These are phyloP conservation scores for Carex myosuroides DNA, from an alignment of 176 grass and related monocot genomes.

Conservation along the genomic window DNA sequence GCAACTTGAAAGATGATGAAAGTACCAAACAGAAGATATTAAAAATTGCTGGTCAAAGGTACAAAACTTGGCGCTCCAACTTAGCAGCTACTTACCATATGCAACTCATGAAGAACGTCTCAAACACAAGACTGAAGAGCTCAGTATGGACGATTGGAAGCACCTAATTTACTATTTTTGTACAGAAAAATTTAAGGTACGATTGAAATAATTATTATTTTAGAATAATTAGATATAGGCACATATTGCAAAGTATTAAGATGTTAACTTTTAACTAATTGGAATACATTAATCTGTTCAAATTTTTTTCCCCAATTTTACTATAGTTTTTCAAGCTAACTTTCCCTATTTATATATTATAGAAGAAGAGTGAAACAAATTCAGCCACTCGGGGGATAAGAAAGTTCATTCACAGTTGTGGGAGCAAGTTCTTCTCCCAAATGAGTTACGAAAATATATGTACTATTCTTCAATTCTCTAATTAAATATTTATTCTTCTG, in stretches of 20 bases:
- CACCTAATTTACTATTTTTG: not conserved
- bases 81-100: no score
- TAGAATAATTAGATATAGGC: no score
- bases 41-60: no score
- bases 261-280: not conserved
- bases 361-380: slow-evolving; percentile 1
- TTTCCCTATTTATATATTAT: not conserved
- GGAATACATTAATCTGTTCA: not conserved
- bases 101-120: no score
- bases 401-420: not conserved
- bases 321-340: not conserved
- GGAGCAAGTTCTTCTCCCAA: not conserved
- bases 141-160: not conserved
- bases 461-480: not conserved
- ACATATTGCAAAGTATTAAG: not conserved
- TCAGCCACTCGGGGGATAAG: not conserved
- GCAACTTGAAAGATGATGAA: no score
- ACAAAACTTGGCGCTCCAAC: no score
- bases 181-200: not conserved
- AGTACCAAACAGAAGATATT: no score
- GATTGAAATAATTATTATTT: not conserved
- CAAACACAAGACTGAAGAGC: not conserved
- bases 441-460: not conserved
- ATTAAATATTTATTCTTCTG: not conserved
- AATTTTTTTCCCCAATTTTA: not conserved